Conservation (phyloP, 2,329 filamentous ascomycete species). For the Paradendryphiella salina region DNA sequence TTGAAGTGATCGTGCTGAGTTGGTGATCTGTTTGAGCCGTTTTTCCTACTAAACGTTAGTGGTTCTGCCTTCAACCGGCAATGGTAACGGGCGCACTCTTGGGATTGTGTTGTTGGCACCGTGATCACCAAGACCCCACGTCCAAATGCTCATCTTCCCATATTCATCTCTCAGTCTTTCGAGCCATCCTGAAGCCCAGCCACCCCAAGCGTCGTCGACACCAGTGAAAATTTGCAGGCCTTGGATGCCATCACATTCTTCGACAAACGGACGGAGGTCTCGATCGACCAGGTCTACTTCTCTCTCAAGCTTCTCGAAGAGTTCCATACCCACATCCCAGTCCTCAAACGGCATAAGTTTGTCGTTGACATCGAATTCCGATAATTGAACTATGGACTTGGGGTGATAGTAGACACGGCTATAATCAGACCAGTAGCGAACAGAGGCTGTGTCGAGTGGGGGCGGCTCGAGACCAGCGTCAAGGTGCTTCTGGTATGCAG, state of each 20-base stretch:
- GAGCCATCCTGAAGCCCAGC: conserved; percentile 51
- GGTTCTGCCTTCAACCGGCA: neutral
- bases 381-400: conserved; percentile 77
- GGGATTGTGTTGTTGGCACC: conserved; percentile 32
- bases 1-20: conserved; percentile 72
- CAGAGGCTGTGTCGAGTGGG: conserved; percentile 66
- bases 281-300: conserved; percentile 81
- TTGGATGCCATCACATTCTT: conserved; percentile 92
- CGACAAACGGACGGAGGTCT: conserved; percentile 82
- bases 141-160: conserved; percentile 82
- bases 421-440: conserved; percentile 98
- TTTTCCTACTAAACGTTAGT: conserved; percentile 56
- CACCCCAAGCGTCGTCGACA: conserved; percentile 57
- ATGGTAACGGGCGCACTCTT: conserved; percentile 48
- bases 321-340: conserved; percentile 51
- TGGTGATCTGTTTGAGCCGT: conserved; percentile 67
- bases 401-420: conserved; percentile 92
- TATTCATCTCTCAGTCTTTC: conserved; percentile 85
- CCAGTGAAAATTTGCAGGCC: conserved; percentile 70
- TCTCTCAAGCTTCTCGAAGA: conserved; percentile 51
- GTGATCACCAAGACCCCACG: conserved; percentile 77
- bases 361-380: conserved; percentile 81
- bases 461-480: conserved; percentile 69
- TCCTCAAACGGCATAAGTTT: conserved; percentile 79
- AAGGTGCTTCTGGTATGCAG: conserved; percentile 77